Conservation (phyloP, 1,284 basidiomycete species). For the Gymnopus androsaceus region DNA sequence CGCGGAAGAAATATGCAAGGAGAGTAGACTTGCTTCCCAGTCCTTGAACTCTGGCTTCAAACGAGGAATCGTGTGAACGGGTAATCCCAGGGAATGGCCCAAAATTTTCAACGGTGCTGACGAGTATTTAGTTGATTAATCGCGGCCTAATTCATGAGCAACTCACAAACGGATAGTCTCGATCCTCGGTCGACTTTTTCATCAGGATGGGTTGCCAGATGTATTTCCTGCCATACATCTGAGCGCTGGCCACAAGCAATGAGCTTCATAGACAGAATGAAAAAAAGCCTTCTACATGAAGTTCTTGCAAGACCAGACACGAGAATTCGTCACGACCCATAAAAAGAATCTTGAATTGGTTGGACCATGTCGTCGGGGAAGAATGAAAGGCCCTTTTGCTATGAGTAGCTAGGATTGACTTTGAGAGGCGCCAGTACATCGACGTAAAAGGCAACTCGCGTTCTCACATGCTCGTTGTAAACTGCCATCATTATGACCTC, state of each 20-base stretch:
- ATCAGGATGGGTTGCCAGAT: slow-evolving; percentile 65
- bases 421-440: not conserved
- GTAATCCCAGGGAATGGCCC: slow-evolving; percentile 48
- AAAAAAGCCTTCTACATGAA: slow-evolving; percentile 47
- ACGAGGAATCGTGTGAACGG: slow-evolving; percentile 60
- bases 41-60: slow-evolving; percentile 54
- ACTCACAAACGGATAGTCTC: slow-evolving; percentile 52
- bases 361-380: not conserved
- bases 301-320: slow-evolving; percentile 54
- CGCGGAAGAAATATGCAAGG: slow-evolving; percentile 2
- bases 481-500: not conserved
- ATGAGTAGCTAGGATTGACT: not conserved
- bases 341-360: slow-evolving; percentile 59
- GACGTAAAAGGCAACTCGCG: not conserved
- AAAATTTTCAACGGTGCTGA: slow-evolving; percentile 62
- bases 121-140: not conserved
- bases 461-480: not conserved
- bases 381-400: not conserved
- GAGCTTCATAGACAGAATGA: slow-evolving; percentile 12
- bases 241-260: not conserved
- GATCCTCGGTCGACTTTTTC: slow-evolving; percentile 52
- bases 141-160: not conserved
- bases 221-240: slow-evolving; percentile 66
- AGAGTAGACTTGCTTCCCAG: slow-evolving; percentile 50
- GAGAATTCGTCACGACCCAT: slow-evolving; percentile 78